Evolutionary conservation across 2,329 filamentous ascomycete species (phyloP), one percentile per base, ranked within the genome.

Genomic region (Colletotrichum magnum): DNA sequence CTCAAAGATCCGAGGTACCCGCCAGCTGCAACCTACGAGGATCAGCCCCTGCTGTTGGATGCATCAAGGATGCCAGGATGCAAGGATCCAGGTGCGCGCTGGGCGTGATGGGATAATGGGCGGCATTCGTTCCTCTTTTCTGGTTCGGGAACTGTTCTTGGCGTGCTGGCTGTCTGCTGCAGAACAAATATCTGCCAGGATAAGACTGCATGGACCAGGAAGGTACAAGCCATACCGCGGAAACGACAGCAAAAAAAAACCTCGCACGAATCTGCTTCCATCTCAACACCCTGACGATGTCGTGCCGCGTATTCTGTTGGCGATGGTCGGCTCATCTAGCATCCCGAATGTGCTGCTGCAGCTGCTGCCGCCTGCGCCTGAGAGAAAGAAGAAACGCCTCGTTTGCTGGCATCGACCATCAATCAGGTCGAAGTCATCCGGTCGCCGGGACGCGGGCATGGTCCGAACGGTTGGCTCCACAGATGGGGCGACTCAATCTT

Each of bases 1-100:
- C 32, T 65, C 66, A 62, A 48, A 65, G 54, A 69, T 69, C 66
- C 66, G 66, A 69, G 61, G 66, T 57, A 66, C 61, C 66, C 66
- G 66, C 66, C 61, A 59, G 66, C 56, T 69, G 62, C 62, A 66
- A 28, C 54, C 56, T 56, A 39, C 50, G 62, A 69, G 66, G 62
- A 60, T 60, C 39, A 26, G 51, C 66, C 60, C 66, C 56, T 69
- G 66, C 43, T 56, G 43, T n/a, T 39, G 56, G 50, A 59, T 39
- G 61, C 66, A 66, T 53, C 66, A 60, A 45, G 47, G 41, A 64
- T 48, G 54, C 66, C 56, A 59, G 32, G 53, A 59, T 59, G 48
- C 65, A 56, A 41, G 21, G 21, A 24, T 24, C 3, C 21, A 24
- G 21, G 45, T 41, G 43, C 24, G 58, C 48, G 52, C 54, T 69